Conservation (phyloP, 129 eudicot species). For the Lactuca saligna region DNA sequence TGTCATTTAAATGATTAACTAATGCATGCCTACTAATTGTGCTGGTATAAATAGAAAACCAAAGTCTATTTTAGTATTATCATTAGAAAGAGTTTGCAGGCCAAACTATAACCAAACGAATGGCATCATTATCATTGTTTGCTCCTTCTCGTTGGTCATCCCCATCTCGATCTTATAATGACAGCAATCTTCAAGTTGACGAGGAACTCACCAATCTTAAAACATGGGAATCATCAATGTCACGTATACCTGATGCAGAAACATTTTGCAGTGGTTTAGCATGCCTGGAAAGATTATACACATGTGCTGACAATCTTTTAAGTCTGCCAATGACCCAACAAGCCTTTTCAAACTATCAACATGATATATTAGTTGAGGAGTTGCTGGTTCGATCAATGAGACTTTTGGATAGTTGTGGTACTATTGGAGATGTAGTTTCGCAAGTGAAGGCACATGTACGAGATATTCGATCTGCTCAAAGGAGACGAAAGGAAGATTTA, state of each 20-base stretch:
- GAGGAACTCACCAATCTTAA: constrained; percentile 22
- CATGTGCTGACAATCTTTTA: constrained; percentile 26
- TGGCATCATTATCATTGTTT: constrained; percentile 20
- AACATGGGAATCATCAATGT: constrained; percentile 23
- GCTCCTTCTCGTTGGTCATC: constrained; percentile 11
- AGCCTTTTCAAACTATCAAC: constrained; percentile 17
- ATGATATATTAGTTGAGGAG: constrained; percentile 14
- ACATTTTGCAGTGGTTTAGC: constrained; percentile 17
- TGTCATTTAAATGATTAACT: constrained; percentile 6
- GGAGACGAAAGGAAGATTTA: constrained; percentile 32
- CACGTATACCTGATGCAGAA: constrained; percentile 17
- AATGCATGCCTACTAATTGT: constrained; percentile 15
- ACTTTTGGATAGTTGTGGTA: constrained; percentile 47
- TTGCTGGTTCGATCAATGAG: constrained; percentile 46
- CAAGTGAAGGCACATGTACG: constrained; percentile 29
- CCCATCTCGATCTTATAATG: constrained; percentile 24
- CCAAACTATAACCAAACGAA: constrained; percentile 16
- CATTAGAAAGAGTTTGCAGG: constrained; percentile 11
- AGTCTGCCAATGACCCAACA: constrained; percentile 12
- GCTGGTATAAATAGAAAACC: constrained; percentile 11
- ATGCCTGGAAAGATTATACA: constrained; percentile 22
- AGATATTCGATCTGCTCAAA: constrained; percentile 30
- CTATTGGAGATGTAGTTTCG: constrained; percentile 38
- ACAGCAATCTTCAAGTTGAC: constrained; percentile 26
- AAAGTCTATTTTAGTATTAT: constrained; percentile 11